A percentile compares a stretch with the other conserved stretches of the same genome.
Conservation (phyloP, 768 basidiomycete genomes). For the Mycena venus region DNA sequence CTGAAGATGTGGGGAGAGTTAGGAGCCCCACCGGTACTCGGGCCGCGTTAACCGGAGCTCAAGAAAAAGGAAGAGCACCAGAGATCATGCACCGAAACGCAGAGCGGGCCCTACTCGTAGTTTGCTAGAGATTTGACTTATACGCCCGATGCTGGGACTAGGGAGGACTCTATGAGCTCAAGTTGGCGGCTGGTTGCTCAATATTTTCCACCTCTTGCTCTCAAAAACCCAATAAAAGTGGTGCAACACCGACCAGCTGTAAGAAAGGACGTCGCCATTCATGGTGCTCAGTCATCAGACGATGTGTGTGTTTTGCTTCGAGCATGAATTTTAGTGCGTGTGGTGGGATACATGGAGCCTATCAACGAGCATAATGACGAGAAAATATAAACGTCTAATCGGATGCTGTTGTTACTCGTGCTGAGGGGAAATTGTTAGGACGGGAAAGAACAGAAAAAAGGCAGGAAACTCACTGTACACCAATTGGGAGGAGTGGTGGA, state of each 20-base stretch:
- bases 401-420: conserved; percentile 62
- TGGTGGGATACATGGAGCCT: conserved; percentile 46
- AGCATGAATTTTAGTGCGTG: conserved; percentile 50
- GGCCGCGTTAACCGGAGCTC: not conserved
- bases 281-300: no score
- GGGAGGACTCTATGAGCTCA: no score
- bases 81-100: no score
- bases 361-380: conserved; percentile 47
- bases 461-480: conserved; percentile 88
- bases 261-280: no score
- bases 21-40: not conserved
- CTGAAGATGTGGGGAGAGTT: not conserved
- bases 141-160: no score
- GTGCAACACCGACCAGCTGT: no score
- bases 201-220: no score
- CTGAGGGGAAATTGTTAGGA: conserved; percentile 39
- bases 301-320: conserved; percentile 7
- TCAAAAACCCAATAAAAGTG: no score
- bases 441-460: not conserved
- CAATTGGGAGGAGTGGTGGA: conserved; percentile 94
- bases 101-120: no score
- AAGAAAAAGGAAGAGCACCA: no score
- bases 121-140: no score
- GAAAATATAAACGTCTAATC: conserved; percentile 52
- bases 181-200: no score